Percentiles rank a stretch among this genome's conserved stretches.
These are phyloP conservation scores for Globisporangium cederbergense DNA, from an alignment of 352 stramenopile genomes.

Conservation along the genomic window DNA sequence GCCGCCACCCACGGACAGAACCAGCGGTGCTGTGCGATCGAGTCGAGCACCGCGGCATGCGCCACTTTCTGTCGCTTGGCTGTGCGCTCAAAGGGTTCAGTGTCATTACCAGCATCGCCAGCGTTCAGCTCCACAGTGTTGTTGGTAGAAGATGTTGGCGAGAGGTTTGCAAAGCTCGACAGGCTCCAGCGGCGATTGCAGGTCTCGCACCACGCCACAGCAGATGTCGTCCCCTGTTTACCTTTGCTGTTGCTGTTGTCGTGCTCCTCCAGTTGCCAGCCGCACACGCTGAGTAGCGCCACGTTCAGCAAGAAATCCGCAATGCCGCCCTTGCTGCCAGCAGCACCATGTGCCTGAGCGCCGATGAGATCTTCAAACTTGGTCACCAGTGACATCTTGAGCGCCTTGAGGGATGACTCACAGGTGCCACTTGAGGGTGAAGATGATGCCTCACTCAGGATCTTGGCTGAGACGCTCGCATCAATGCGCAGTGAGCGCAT, in stretches of 20 bases:
- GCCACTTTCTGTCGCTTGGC: constrained; percentile 32
- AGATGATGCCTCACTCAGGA: neutral
- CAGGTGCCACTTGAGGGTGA: neutral
- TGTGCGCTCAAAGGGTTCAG: constrained; percentile 6
- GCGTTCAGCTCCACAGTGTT: neutral
- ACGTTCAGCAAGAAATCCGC: constrained; percentile 23
- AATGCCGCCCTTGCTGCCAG: constrained; percentile 4
- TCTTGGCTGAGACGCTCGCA: neutral
- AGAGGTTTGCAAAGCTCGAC: neutral
- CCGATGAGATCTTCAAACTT: constrained; percentile 5
- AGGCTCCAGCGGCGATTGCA: constrained; percentile 44
- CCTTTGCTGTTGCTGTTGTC: neutral
- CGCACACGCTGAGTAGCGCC: constrained; percentile 30
- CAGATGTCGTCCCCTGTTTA: constrained; percentile 1
- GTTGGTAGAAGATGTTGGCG: neutral
- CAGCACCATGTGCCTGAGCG: constrained; percentile 1
- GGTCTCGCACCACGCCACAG: constrained; percentile 28
- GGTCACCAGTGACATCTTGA: constrained; percentile 13
- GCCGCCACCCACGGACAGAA: constrained; percentile 58
- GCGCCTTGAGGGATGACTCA: neutral
- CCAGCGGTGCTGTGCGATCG: constrained; percentile 37
- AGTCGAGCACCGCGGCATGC: constrained; percentile 14
- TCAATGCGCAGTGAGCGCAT: neutral
- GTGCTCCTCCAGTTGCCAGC: constrained; percentile 34
- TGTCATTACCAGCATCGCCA: constrained; percentile 9